Conservation (phyloP, 1,139 yeast species). For the Lodderomyces jiufengensis region DNA sequence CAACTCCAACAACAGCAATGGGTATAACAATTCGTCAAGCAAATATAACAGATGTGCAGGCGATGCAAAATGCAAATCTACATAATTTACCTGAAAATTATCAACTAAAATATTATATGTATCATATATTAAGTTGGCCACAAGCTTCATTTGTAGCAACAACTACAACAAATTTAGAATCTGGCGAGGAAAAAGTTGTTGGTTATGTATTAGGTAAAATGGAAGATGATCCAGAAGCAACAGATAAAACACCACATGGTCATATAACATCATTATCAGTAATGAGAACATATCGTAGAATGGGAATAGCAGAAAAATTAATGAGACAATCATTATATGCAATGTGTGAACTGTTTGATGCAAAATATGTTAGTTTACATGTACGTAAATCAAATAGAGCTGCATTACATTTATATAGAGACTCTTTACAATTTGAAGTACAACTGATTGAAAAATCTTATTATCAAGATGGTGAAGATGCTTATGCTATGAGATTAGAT, state of each 20-base stretch:
- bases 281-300: conserved; percentile 90
- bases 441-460: conserved; percentile 79
- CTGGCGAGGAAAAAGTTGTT: conserved; percentile 60
- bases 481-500: conserved; percentile 87
- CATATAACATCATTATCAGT: conserved; percentile 93
- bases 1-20: conserved; percentile 32
- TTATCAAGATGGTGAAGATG: conserved; percentile 97
- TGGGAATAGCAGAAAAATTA: conserved; percentile 91
- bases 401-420: conserved; percentile 87
- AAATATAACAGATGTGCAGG: conserved; percentile 79
- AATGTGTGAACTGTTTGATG: conserved; percentile 77
- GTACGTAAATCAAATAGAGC: conserved; percentile 94
- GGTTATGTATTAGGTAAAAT: conserved; percentile 95
- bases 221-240: conserved; percentile 88
- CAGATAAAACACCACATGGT: conserved; percentile 77
- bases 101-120: conserved; percentile 86
- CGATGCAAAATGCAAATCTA: conserved; percentile 94
- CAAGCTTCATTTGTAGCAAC: conserved; percentile 96
- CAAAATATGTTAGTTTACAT: conserved; percentile 83
- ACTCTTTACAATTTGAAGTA: conserved; percentile 79
- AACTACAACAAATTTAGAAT: conserved; percentile 45
- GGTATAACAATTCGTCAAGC: conserved; percentile 90
- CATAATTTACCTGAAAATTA: conserved; percentile 94
- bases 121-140: conserved; percentile 95
- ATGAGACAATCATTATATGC: conserved; percentile 84